These are phyloP conservation scores for Brassica nigra DNA, from an alignment of 345 rosid genomes.

Conservation along the genomic window DNA sequence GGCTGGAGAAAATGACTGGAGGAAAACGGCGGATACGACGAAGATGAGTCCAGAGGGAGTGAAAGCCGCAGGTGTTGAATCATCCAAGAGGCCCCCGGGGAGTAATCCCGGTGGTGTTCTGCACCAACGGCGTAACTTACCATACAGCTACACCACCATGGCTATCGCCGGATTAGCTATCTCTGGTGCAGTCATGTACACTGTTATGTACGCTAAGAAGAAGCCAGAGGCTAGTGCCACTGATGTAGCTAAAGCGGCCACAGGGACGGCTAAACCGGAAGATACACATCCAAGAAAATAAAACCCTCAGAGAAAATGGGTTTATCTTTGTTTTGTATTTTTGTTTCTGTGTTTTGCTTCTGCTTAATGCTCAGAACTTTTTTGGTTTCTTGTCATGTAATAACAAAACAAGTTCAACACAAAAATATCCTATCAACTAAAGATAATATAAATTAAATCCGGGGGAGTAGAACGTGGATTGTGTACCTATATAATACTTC, in stretches of 20 bases:
- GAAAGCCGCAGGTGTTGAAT: background rate
- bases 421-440: background rate
- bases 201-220: background rate
- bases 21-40: background rate
- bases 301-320: background rate
- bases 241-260: conserved; percentile 2
- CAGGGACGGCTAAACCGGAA: conserved; percentile 3
- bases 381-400: conserved; percentile 12
- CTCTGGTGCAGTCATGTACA: background rate
- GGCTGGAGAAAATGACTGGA: background rate
- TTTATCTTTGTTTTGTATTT: background rate
- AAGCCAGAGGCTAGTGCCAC: background rate
- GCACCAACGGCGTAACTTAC: background rate
- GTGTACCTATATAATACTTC: background rate
- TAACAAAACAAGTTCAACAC: conserved; percentile 14
- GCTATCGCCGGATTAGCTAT: background rate
- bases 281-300: background rate
- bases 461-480: background rate
- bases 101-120: background rate
- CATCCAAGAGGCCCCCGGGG: background rate
- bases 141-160: background rate
- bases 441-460: background rate
- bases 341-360: conserved; percentile 5
- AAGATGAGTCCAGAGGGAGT: background rate
- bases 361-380: conserved; percentile 20